Evolutionary conservation across 345 rosid species (phyloP), one percentile per base, ranked within the genome.

Genomic region (Euphorbia pulcherrima): DNA sequence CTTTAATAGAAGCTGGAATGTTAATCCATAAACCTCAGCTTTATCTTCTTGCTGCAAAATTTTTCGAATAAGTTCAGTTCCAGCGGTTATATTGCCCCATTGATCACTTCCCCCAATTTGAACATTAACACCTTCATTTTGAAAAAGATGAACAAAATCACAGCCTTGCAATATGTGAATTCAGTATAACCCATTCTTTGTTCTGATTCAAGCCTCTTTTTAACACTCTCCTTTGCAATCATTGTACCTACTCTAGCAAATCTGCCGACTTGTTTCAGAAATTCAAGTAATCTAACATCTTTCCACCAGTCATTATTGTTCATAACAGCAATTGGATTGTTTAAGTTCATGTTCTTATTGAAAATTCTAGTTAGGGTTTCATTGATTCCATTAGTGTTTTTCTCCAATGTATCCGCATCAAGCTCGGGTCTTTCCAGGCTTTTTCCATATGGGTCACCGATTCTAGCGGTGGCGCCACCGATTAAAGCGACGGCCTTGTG

Each of bases 241-340:
- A 94, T 94, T 4, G 82, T 74, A 50, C 99, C 91, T 47, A 94
- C 88, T 67, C 97, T 83, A 16, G 99, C 97, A 78, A 64, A 94
- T 44, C 84, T 77, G 50, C 97, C 99, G 0, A 94, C 96, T 53
- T 81, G 78, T 76, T 83, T 89, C 60, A 94, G 81, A 73, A 94
- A 90, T 72, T 94, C 96, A 39, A 90, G 83, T 77, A 90, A 72
- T 68, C 56, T 80, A 72, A 90, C 75, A 54, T 89, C 96, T 81
- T 86, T 94, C 99, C 97, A 90, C 97, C 99, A 94, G 53, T 90
- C 96, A 72, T 89, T 90, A 78, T 94, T 94, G 74, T 94, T 90
- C 71, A 90, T 51, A 72, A 89, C 82, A 74, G 65, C 76, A 50
- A 83, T 18, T 18, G 55, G 67, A 39, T 46, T 46, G 11, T 27